Percentiles rank a stretch among this genome's conserved stretches.
Evolutionary conservation across 371 early-diverging fungal species (phyloP).

Genomic region (Gilbertella persicaria): DNA sequence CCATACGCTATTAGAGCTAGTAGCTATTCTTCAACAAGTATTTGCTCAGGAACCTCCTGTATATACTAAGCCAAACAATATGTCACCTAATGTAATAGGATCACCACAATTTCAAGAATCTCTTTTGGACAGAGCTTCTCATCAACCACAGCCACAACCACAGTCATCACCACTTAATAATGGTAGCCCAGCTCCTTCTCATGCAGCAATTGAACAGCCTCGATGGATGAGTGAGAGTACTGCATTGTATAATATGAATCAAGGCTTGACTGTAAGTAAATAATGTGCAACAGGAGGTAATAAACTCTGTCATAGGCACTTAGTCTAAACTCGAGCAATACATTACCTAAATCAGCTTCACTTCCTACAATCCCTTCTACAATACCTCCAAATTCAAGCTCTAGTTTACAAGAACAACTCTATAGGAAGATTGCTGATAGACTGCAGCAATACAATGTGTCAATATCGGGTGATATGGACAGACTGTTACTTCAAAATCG

Average conservation of each 20-base stretch:
- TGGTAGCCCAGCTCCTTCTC: constrained; percentile 24
- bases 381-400: constrained; percentile 1
- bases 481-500: constrained; percentile 51
- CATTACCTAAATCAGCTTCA: constrained; percentile 30
- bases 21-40: constrained; percentile 69
- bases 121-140: constrained; percentile 21
- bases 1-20: constrained; percentile 63
- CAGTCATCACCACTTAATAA: constrained; percentile 29
- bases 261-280: constrained; percentile 39
- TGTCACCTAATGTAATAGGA: constrained; percentile 17
- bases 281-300: too few relatives aligned
- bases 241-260: constrained; percentile 47
- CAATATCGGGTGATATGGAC: constrained; percentile 59
- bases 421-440: constrained; percentile 45
- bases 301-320: constrained; percentile 29
- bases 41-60: constrained; percentile 83
- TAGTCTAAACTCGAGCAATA: constrained; percentile 23
- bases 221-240: constrained; percentile 41
- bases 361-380: constrained; percentile 19
- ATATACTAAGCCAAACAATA: constrained; percentile 63
- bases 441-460: constrained; percentile 48
- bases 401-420: constrained; percentile 28
- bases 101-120: constrained; percentile 28
- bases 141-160: constrained; percentile 22
- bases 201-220: constrained; percentile 20